phyloP scores from a whole-genome alignment of 2,329 filamentous ascomycete species.

The Colletotrichum sp. region DNA sequence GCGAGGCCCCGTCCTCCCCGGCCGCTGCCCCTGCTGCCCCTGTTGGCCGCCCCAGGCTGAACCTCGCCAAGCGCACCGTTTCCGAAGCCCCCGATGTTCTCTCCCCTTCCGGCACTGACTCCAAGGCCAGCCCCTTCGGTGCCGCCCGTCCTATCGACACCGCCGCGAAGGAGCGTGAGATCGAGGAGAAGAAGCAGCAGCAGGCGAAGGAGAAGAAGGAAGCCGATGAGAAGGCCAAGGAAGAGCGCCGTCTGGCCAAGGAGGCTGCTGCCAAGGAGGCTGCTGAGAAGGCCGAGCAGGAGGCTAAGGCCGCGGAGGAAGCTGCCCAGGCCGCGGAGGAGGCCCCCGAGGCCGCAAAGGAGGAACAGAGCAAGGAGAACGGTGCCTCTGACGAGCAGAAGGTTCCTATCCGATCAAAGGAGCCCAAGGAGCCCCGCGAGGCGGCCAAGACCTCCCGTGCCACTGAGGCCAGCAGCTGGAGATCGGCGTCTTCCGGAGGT shows the following conservation, averaged over 20 bases:
- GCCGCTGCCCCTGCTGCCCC: slow-evolving; percentile 58
- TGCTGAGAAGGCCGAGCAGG: slow-evolving; percentile 48
- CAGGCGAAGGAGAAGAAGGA: slow-evolving; percentile 83
- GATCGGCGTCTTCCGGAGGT: slow-evolving; percentile 55
- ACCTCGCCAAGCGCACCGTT: slow-evolving; percentile 90
- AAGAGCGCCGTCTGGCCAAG: slow-evolving; percentile 70
- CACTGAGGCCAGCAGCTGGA: slow-evolving; percentile 65
- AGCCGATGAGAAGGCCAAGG: slow-evolving; percentile 84
- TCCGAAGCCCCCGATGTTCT: slow-evolving; percentile 67
- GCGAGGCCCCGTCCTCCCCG: slow-evolving; percentile 77
- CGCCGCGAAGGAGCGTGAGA: slow-evolving; percentile 82
- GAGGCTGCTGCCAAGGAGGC: slow-evolving; percentile 68
- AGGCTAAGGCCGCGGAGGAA: slow-evolving; percentile 31
- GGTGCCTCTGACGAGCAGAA: slow-evolving; percentile 54
- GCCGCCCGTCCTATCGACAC: slow-evolving; percentile 95
- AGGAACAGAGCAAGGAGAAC: slow-evolving; percentile 34
- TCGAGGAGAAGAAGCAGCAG: slow-evolving; percentile 85
- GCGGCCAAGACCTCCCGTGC: slow-evolving; percentile 58
- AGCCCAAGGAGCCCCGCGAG: slow-evolving; percentile 46
- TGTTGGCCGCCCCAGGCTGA: slow-evolving; percentile 77
- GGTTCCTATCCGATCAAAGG: slow-evolving; percentile 40
- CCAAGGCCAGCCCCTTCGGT: slow-evolving; percentile 93
- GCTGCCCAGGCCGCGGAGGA: slow-evolving; percentile 36
- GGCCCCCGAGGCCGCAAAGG: slow-evolving; percentile 28
- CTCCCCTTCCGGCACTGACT: slow-evolving; percentile 63